These are phyloP conservation scores for Sarcomyxa edulis DNA, from an alignment of 768 basidiomycete genomes.

Conservation along the genomic window DNA sequence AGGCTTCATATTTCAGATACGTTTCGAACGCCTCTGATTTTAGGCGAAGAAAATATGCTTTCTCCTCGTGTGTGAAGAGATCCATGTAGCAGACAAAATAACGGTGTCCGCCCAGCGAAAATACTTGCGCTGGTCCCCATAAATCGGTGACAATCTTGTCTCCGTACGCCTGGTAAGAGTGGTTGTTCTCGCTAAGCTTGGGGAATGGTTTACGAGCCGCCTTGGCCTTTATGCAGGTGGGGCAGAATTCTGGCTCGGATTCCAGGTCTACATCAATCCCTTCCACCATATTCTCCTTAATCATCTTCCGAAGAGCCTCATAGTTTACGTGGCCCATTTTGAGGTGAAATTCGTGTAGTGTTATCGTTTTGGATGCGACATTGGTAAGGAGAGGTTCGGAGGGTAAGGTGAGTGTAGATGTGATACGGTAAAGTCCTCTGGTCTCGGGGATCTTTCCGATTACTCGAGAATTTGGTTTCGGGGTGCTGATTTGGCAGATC, in stretches of 20 bases:
- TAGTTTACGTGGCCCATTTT: constrained; percentile 22
- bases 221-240: constrained; percentile 2
- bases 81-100: constrained; percentile 17
- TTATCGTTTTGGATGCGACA: constrained; percentile 5
- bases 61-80: constrained; percentile 12
- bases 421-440: constrained; percentile 20
- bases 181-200: not conserved
- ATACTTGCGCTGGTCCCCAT: not conserved
- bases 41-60: constrained; percentile 11
- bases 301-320: constrained; percentile 11
- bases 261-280: constrained; percentile 15
- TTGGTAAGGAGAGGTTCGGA: not conserved
- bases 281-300: constrained; percentile 12
- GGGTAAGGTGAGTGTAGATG: too few species aligned
- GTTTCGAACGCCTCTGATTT: constrained; percentile 16
- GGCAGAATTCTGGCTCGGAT: not conserved
- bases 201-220: constrained; percentile 3
- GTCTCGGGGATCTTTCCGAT: constrained; percentile 12
- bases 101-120: not conserved
- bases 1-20: constrained; percentile 18
- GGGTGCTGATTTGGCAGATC: constrained; percentile 9
- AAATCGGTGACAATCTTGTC: constrained; percentile 4
- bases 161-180: constrained; percentile 7
- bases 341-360: constrained; percentile 18
- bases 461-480: constrained; percentile 12